Percentiles rank a stretch among this genome's conserved stretches.
Evolutionary conservation across 192 early-diverging fungal genomes (phyloP).

Genomic region (Backusella mclennaniae): DNA sequence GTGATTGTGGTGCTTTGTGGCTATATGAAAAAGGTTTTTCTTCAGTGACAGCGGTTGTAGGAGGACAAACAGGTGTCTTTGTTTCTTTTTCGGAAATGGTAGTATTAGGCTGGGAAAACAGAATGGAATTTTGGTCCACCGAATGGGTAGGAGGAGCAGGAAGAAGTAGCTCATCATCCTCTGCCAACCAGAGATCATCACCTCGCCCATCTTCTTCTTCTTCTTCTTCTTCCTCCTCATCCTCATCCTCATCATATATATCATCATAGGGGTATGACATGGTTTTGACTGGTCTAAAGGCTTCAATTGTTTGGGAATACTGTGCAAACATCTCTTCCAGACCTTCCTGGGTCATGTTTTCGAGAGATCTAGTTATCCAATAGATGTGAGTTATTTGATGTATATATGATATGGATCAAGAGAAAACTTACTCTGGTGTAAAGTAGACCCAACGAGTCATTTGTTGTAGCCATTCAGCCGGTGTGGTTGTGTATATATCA

Average conservation of each 20-base stretch:
- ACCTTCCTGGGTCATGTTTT: conserved; percentile 33
- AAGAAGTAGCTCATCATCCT: background rate
- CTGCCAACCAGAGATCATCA: conserved; percentile 7
- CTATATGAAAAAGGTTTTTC: background rate
- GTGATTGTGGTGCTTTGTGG: background rate
- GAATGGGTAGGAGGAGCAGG: background rate
- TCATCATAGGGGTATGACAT: background rate
- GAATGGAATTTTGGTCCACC: background rate
- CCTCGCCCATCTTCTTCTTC: conserved; percentile 7
- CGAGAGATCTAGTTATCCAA: conserved; percentile 24
- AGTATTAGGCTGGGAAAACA: conserved; percentile 23
- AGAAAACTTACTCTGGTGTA: conserved; percentile 32
- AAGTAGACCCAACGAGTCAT: conserved; percentile 42
- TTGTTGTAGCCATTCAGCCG: conserved; percentile 37
- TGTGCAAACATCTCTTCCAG: conserved; percentile 35
- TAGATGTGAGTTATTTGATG: background rate
- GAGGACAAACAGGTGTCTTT: background rate
- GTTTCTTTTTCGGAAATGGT: background rate
- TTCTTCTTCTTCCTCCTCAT: background rate
- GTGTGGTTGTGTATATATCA: conserved; percentile 32
- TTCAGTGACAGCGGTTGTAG: background rate
- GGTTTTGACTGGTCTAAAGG: conserved; percentile 6
- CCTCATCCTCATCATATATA: conserved; percentile 12
- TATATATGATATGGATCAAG: background rate
- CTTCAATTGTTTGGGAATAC: conserved; percentile 34